Percentiles rank a stretch among this genome's conserved stretches.
These are phyloP conservation scores for Aspergillus biplanus DNA, from an alignment of 495 filamentous ascomycete species.

Conservation along the genomic window DNA sequence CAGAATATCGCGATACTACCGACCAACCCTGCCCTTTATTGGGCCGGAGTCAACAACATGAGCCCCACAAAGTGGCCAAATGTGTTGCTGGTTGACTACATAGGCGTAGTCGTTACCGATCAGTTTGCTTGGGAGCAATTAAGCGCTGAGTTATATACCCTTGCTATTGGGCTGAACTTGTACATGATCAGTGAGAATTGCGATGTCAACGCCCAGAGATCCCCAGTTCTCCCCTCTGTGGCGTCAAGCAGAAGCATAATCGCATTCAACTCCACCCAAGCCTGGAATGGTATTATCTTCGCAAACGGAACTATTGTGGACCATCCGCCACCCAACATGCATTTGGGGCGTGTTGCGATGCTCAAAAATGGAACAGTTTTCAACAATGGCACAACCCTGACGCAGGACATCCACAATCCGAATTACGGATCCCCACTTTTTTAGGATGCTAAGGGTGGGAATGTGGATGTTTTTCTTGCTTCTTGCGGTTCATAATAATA, in stretches of 20 bases:
- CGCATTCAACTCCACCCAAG: background rate
- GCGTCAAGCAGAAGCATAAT: background rate
- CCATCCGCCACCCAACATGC: background rate
- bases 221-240: constrained; percentile 4
- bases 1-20: constrained; percentile 17
- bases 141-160: constrained; percentile 16
- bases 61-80: constrained; percentile 19
- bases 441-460: background rate
- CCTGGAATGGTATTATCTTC: constrained; percentile 20
- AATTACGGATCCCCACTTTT: background rate
- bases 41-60: constrained; percentile 18
- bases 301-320: constrained; percentile 19
- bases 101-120: constrained; percentile 13
- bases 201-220: constrained; percentile 17
- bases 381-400: constrained; percentile 9
- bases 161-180: constrained; percentile 18
- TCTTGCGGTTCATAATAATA: background rate
- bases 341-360: constrained; percentile 12
- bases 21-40: constrained; percentile 15
- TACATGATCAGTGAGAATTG: constrained; percentile 22
- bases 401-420: constrained; percentile 10
- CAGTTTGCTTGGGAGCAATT: constrained; percentile 20
- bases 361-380: constrained; percentile 18
- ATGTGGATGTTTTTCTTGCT: background rate
- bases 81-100: constrained; percentile 17